Conservation (phyloP, 768 basidiomycete species). For the Coprinopsis strossmayeri region DNA sequence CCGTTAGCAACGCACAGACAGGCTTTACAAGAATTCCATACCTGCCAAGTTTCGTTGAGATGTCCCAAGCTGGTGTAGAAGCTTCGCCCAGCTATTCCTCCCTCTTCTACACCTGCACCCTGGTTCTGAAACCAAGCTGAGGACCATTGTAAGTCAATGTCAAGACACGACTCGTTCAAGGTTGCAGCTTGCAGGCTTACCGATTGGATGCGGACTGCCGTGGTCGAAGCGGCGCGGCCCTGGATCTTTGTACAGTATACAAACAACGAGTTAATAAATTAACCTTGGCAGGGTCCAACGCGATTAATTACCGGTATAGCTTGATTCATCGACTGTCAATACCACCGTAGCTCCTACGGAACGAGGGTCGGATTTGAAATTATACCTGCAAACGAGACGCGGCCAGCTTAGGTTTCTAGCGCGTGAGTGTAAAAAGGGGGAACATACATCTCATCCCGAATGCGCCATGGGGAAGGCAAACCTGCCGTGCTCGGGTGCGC, state of each 20-base stretch:
- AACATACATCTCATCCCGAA: constrained; percentile 56
- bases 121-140: constrained; percentile 81
- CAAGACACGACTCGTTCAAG: neutral
- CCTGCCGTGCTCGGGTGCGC: constrained; percentile 57
- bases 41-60: constrained; percentile 71
- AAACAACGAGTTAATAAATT: neutral
- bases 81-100: constrained; percentile 57
- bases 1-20: neutral
- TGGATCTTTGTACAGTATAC: constrained; percentile 30
- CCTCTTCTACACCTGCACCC: constrained; percentile 54
- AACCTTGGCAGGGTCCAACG: neutral
- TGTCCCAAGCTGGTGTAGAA: constrained; percentile 85
- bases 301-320: constrained; percentile 52
- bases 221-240: constrained; percentile 50
- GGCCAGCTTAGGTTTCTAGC: neutral
- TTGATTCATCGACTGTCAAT: constrained; percentile 59
- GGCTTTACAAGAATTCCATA: constrained; percentile 20
- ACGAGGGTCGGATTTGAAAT: constrained; percentile 69
- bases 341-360: constrained; percentile 54
- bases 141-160: neutral
- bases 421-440: neutral
- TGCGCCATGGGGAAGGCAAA: constrained; percentile 45
- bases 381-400: constrained; percentile 39
- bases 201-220: constrained; percentile 74
- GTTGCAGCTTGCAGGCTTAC: constrained; percentile 26